These are phyloP conservation scores for Tuber aestivum DNA, from an alignment of 495 filamentous ascomycete genomes.

Conservation along the genomic window DNA sequence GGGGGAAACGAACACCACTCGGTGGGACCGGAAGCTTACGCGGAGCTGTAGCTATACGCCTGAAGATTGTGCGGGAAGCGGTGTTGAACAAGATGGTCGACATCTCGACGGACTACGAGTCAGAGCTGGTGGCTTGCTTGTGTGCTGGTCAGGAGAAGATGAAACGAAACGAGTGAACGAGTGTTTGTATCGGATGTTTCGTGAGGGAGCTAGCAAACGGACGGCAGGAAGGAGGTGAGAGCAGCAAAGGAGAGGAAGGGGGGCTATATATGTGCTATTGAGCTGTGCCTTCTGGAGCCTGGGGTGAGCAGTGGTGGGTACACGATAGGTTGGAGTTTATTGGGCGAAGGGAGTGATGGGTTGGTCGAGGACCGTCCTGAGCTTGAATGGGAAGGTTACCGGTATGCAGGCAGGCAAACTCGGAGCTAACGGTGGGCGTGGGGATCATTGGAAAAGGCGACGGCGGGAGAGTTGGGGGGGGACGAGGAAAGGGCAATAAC, in stretches of 20 bases:
- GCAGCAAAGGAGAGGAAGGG: background rate
- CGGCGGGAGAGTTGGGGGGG: background rate
- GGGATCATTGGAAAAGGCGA: background rate
- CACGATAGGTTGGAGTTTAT: background rate
- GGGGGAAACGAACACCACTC: slow-evolving; percentile 5
- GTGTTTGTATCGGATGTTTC: background rate
- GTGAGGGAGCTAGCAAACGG: background rate
- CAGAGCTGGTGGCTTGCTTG: background rate
- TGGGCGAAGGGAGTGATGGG: background rate
- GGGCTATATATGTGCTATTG: background rate
- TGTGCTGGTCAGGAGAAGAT: background rate
- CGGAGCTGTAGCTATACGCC: background rate
- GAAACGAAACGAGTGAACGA: slow-evolving; percentile 10
- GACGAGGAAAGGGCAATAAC: background rate
- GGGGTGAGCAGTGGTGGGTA: background rate
- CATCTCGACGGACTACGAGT: slow-evolving; percentile 13
- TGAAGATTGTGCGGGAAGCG: background rate
- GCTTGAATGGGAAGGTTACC: background rate
- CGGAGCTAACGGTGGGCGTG: background rate
- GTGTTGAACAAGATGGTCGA: slow-evolving; percentile 23
- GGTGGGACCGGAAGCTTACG: background rate
- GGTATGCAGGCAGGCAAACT: background rate
- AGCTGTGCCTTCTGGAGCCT: background rate
- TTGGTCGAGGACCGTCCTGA: background rate
- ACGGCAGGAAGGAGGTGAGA: background rate